Base-by-base conservation (phyloP, 441 rosid species). In the Rhodomyrtus psidioides region DNA sequence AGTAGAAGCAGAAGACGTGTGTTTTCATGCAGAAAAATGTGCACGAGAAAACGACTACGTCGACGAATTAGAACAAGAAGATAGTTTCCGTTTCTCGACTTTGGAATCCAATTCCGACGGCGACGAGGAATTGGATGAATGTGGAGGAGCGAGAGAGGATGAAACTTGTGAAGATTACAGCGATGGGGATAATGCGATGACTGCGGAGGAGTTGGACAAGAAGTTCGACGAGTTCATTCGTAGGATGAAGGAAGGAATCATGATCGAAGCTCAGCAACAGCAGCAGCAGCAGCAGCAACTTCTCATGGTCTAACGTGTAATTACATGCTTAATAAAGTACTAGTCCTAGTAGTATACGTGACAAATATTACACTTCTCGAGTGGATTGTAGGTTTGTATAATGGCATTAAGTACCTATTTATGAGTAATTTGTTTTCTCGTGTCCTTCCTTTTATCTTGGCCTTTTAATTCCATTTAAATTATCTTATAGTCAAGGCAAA, bases 141-240 rank as follows among this genome's bases (percentile, higher is more conserved):
- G 83, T 42, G 88, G 83, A 81, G 62, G 83, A 44, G 17, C 83
- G 56, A 65, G 70, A 49, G 86, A 85, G 9, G 82, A 83, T 19
- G 88, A 59, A 12, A 85, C 46, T 16, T 87, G 56, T 79, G 90
- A 88, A 81, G 59, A 55, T 23, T 87, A 83, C 12, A 88, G 83
- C 82, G 90, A 86, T 46, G 88, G 81, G 49, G 86, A 87, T 60
- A 90, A 74, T 70, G 53, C 51, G 86, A 27, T 92, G 30, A 91
- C 87, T 74, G 89, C 91, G 44, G 95, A 91, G 53, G 95, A 93
- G 8, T 84, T 94, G 56, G 91, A 93, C 90, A 92, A 90, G 88
- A 94, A 89, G 74, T 93, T 93, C 53, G 95, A 94, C 28, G 96
- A 94, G 88, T 94, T 94, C 84, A 93, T 94, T 17, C 90, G 93